Conservation (phyloP, 306 rosid species). For the Bauhinia variegata region DNA sequence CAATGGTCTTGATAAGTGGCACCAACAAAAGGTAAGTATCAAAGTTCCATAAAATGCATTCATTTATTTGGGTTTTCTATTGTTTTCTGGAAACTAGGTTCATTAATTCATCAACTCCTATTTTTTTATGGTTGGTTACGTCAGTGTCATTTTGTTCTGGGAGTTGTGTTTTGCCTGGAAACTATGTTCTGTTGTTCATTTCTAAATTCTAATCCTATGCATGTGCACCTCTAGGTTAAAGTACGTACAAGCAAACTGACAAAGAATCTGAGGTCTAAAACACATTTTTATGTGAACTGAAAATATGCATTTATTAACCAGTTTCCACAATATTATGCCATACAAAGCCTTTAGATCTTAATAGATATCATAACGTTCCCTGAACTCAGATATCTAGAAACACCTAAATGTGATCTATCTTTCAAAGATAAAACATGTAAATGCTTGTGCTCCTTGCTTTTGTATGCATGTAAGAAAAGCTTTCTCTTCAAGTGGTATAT, state of each 20-base stretch:
- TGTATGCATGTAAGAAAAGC: neutral
- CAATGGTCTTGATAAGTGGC: too few relatives aligned
- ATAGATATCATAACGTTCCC: too few relatives aligned
- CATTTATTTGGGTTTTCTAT: constrained; percentile 15
- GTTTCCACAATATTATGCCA: neutral
- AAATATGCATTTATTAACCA: neutral
- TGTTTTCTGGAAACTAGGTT: neutral
- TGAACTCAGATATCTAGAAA: too few relatives aligned
- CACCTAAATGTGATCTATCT: neutral
- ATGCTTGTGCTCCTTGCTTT: neutral
- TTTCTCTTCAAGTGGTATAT: neutral
- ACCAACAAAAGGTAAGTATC: too few relatives aligned
- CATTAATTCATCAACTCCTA: constrained; percentile 25
- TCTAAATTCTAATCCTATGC: constrained; percentile 16
- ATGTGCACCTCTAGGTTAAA: neutral
- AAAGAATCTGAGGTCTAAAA: neutral
- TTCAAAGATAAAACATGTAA: constrained; percentile 2
- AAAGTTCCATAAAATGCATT: neutral
- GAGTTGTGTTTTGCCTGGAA: neutral
- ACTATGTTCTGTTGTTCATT: neutral
- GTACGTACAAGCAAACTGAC: neutral
- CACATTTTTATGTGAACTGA: neutral
- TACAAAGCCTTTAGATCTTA: neutral
- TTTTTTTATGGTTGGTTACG: neutral
- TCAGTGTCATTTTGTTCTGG: neutral